Base-by-base conservation (phyloP, 2,329 filamentous ascomycete species). In the Cytospora leucostoma region DNA sequence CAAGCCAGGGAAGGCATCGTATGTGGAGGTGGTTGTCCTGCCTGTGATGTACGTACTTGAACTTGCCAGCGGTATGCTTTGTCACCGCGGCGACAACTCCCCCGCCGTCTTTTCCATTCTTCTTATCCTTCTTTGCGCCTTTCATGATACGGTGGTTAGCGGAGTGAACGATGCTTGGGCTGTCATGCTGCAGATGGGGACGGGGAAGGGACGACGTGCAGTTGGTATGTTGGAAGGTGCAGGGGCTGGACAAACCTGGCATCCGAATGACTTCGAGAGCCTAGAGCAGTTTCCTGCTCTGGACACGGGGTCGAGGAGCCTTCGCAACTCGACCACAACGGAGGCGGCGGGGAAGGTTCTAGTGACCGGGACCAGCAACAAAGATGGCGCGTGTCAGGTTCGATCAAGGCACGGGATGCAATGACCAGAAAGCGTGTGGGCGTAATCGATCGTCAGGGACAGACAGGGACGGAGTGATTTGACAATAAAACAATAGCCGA, bases 41-140 rank as follows among this genome's bases (percentile, higher is more conserved):
- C 56, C 59, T 47, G 50, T 55, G 40, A 34, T 59, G 34, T 32
- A 79, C 81, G 69, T 77, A 84, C 81, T 77, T 75, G 75, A 82
- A 80, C 74, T 81, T 83, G 71, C 77, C 78, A 71, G 79, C 76
- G 69, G 77, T 77, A 69, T 84, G 80, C 71, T 79, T 82, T 67
- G 79, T 82, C 76, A 83, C 78, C 74, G 80, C 81, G 55, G 81
- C 80, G 68, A 80, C 77, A 70, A 84, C 81, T 69, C 80, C 79
- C 70, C 80, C 79, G 71, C 74, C 75, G 19, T 83, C 80, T 79
- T 78, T 83, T 72, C 78, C 81, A 82, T 83, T 75, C 76, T 82
- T 84, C 74, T 76, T 81, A 70, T 81, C 76, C 73, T 82, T 84
- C 77, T 82, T 82, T 64, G 75, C 74, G 72, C 73, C 77, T 79